Conservation (phyloP, 495 filamentous ascomycete species). For the Zalerion maritima region DNA sequence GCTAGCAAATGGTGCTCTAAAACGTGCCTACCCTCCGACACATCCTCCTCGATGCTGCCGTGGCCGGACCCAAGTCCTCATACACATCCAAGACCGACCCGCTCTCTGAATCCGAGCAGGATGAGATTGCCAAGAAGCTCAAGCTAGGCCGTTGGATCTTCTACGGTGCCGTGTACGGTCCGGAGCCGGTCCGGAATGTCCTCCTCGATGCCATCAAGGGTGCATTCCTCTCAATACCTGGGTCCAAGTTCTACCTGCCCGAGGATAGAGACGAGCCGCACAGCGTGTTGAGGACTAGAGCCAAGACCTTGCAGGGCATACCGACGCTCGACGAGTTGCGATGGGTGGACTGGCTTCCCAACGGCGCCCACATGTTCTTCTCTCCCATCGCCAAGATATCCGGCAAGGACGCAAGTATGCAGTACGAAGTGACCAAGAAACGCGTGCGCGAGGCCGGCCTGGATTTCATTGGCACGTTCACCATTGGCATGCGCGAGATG, state of each 20-base stretch:
- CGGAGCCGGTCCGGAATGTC: slow-evolving; percentile 24
- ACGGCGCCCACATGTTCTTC: slow-evolving; percentile 41
- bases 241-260: slow-evolving; percentile 30
- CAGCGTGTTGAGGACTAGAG: slow-evolving; percentile 16
- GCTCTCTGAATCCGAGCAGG: slow-evolving; percentile 22
- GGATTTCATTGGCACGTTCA: slow-evolving; percentile 37
- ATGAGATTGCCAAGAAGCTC: slow-evolving; percentile 18
- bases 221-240: slow-evolving; percentile 28
- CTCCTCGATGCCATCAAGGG: slow-evolving; percentile 31
- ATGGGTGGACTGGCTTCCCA: slow-evolving; percentile 44
- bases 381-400: slow-evolving; percentile 38
- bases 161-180: slow-evolving; percentile 40
- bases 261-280: slow-evolving; percentile 13
- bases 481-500: slow-evolving; percentile 39
- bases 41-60: slow-evolving; percentile 30
- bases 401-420: slow-evolving; percentile 31
- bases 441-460: slow-evolving; percentile 27
- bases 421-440: slow-evolving; percentile 28
- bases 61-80: slow-evolving; percentile 20
- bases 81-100: slow-evolving; percentile 19
- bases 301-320: slow-evolving; percentile 23
- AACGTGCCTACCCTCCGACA: slow-evolving; percentile 38
- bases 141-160: slow-evolving; percentile 36
- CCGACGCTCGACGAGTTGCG: slow-evolving; percentile 34
- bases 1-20: slow-evolving; percentile 28